phyloP scores from a whole-genome alignment of 164 flowering plant genomes.

The Vitis rotundifolia region DNA sequence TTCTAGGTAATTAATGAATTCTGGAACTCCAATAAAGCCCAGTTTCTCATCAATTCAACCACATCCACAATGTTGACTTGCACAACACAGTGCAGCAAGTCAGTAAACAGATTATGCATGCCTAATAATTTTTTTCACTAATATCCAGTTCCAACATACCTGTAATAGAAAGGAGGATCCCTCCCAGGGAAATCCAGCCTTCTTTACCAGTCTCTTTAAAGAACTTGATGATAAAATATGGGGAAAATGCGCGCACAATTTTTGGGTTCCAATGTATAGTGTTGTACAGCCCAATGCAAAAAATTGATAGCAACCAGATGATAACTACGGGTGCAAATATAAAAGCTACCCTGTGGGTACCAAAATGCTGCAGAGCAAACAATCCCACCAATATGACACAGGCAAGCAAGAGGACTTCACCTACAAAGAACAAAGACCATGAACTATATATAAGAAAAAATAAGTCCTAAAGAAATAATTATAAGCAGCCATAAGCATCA shows the following conservation, averaged over 20 bases:
- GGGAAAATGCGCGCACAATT: slow-evolving; percentile 68
- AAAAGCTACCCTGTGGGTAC: slow-evolving; percentile 81
- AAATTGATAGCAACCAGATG: slow-evolving; percentile 74
- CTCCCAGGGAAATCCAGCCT: slow-evolving; percentile 94
- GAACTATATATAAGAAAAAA: background rate
- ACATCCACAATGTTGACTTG: background rate
- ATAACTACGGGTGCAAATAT: slow-evolving; percentile 82
- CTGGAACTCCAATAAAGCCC: background rate
- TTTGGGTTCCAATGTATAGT: slow-evolving; percentile 71
- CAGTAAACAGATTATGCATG: background rate
- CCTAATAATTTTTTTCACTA: background rate
- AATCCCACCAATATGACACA: slow-evolving; percentile 83
- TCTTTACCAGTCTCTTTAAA: slow-evolving; percentile 70
- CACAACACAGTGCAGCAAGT: background rate
- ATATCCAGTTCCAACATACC: slow-evolving; percentile 42
- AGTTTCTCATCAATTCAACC: background rate
- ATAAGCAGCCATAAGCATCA: background rate
- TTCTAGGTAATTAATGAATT: background rate
- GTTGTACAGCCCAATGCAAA: slow-evolving; percentile 76
- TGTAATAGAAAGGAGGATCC: slow-evolving; percentile 75
- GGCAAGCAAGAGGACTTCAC: slow-evolving; percentile 56
- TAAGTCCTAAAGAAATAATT: background rate
- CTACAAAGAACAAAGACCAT: slow-evolving; percentile 27
- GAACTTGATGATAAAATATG: slow-evolving; percentile 72
- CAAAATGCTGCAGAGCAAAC: slow-evolving; percentile 88